Evolutionary conservation across 1,139 yeast genomes (phyloP).

Genomic region (Scheffersomyces titani): DNA sequence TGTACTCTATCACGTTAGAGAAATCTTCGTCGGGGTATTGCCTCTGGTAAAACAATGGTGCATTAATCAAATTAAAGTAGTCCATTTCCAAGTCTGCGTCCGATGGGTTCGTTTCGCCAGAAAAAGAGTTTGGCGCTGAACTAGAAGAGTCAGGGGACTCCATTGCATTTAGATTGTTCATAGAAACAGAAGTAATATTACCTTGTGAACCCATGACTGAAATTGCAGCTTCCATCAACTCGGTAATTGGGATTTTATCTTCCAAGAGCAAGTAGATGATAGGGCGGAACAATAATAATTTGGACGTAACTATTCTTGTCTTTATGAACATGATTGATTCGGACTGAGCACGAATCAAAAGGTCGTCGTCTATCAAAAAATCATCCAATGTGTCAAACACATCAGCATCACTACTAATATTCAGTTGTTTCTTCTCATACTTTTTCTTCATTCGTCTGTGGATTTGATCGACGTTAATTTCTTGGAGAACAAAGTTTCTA

Average conservation of each 20-base stretch:
- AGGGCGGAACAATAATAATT: slow-evolving; percentile 37
- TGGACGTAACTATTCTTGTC: slow-evolving; percentile 37
- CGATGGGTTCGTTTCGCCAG: slow-evolving; percentile 8
- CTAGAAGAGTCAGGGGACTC: slow-evolving; percentile 8
- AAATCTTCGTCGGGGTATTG: slow-evolving; percentile 37
- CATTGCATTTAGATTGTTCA: slow-evolving; percentile 1
- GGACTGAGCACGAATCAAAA: slow-evolving; percentile 36
- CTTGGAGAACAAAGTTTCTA: slow-evolving; percentile 35
- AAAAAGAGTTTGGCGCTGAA: not conserved
- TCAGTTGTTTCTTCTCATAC: slow-evolving; percentile 16
- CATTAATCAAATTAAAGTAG: slow-evolving; percentile 28
- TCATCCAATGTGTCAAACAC: slow-evolving; percentile 31
- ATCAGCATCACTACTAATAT: slow-evolving; percentile 9
- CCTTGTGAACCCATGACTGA: slow-evolving; percentile 13
- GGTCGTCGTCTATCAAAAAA: slow-evolving; percentile 36
- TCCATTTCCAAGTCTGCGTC: slow-evolving; percentile 19
- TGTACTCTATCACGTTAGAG: slow-evolving; percentile 24
- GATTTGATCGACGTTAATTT: slow-evolving; percentile 35
- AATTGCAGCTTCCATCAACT: slow-evolving; percentile 15
- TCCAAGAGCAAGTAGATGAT: slow-evolving; percentile 35
- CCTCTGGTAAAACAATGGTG: slow-evolving; percentile 28
- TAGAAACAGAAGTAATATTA: slow-evolving; percentile 2
- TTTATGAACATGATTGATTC: slow-evolving; percentile 44
- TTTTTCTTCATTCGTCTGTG: slow-evolving; percentile 30
- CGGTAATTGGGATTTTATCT: slow-evolving; percentile 26